These are phyloP conservation scores for Amanita rimosa DNA, from an alignment of 768 basidiomycete species.

Conservation along the genomic window DNA sequence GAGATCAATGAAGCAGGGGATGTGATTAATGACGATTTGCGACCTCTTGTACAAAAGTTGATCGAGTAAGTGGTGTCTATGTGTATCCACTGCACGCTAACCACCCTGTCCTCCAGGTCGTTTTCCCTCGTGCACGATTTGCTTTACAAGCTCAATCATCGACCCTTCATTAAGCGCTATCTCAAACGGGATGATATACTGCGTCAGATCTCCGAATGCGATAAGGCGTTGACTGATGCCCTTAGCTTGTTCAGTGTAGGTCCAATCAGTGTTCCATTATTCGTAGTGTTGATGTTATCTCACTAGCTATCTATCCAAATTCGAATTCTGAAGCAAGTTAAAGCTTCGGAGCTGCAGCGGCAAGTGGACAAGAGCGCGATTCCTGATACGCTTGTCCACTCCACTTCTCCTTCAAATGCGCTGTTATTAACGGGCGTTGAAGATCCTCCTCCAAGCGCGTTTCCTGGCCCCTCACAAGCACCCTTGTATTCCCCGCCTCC, in stretches of 20 bases:
- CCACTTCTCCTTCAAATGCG: slow-evolving; percentile 6
- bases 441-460: background rate
- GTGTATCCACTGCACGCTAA: background rate
- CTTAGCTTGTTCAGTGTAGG: slow-evolving; percentile 39
- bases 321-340: slow-evolving; percentile 39
- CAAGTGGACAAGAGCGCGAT: slow-evolving; percentile 23
- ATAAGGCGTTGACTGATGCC: slow-evolving; percentile 18
- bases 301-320: slow-evolving; percentile 23
- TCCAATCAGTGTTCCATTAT: background rate
- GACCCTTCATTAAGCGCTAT: slow-evolving; percentile 56
- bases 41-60: slow-evolving; percentile 33
- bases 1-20: slow-evolving; percentile 38
- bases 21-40: slow-evolving; percentile 29
- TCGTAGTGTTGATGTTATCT: slow-evolving; percentile 21
- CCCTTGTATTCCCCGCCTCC: background rate
- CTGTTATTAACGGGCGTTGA: slow-evolving; percentile 8
- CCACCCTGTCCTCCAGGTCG: slow-evolving; percentile 11
- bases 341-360: slow-evolving; percentile 22
- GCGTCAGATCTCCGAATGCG: slow-evolving; percentile 18
- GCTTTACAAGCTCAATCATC: slow-evolving; percentile 33
- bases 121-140: slow-evolving; percentile 27
- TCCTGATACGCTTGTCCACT: slow-evolving; percentile 17
- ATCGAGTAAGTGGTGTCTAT: slow-evolving; percentile 22
- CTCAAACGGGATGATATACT: slow-evolving; percentile 49
- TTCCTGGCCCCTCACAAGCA: background rate